These are phyloP conservation scores for Clarireedia homoeocarpa DNA, from an alignment of 2,329 filamentous ascomycete species.

Conservation along the genomic window DNA sequence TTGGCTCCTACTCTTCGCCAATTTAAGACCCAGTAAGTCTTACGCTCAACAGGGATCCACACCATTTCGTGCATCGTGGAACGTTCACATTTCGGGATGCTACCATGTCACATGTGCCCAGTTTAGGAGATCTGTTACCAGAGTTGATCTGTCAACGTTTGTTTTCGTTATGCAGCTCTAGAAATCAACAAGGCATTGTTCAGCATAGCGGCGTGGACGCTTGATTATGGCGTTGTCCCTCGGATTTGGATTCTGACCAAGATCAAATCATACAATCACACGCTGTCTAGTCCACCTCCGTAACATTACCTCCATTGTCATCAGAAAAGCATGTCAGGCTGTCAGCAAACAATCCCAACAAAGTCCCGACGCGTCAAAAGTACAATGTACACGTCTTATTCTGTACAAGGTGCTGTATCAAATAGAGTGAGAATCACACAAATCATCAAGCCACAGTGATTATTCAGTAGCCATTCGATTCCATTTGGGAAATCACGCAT, in stretches of 20 bases:
- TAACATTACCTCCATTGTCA: no score
- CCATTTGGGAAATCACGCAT: no score
- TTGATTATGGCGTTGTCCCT: neutral
- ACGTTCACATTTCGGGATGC: constrained; percentile 9
- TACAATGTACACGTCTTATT: neutral
- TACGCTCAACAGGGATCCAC: neutral
- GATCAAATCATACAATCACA: neutral
- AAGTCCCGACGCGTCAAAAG: neutral
- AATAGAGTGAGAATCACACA: constrained; percentile 5
- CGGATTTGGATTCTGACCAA: neutral
- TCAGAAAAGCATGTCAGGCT: no score
- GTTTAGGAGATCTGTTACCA: neutral
- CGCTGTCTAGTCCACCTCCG: no score
- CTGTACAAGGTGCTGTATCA: constrained; percentile 1
- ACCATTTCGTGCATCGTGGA: constrained; percentile 10
- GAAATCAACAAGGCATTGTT: neutral
- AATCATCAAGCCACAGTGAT: neutral
- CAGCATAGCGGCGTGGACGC: neutral
- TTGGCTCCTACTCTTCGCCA: neutral
- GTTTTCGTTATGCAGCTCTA: neutral
- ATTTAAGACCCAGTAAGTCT: neutral
- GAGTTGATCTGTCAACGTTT: constrained; percentile 3
- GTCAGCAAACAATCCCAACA: neutral
- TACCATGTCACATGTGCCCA: constrained; percentile 5
- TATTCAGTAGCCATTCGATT: neutral